Conservation (phyloP, 2,329 filamentous ascomycete species). For the Penicillium fuscoglaucum region DNA sequence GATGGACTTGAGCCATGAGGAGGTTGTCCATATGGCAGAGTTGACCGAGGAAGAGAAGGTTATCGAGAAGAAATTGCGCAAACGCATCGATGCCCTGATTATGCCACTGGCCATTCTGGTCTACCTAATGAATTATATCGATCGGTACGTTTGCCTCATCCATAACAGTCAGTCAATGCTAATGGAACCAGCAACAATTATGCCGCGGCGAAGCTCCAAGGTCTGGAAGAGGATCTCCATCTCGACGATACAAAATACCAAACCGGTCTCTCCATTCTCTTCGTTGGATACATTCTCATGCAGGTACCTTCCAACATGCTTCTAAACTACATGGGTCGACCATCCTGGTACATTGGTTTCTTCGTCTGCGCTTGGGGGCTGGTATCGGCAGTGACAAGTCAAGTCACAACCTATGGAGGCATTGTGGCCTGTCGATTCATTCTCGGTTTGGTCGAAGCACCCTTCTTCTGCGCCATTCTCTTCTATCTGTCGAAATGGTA, state of each 20-base stretch:
- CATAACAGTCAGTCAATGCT: background rate
- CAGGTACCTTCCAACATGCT: constrained; percentile 51
- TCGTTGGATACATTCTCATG: constrained; percentile 49
- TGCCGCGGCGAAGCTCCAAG: constrained; percentile 47
- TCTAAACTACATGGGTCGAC: constrained; percentile 45
- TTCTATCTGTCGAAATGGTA: constrained; percentile 56
- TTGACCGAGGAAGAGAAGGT: constrained; percentile 35
- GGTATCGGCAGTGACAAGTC: constrained; percentile 47
- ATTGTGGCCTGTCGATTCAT: constrained; percentile 50
- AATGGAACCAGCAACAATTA: constrained; percentile 46
- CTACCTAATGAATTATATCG: constrained; percentile 47
- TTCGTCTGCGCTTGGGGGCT: constrained; percentile 50
- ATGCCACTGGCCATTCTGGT: constrained; percentile 45
- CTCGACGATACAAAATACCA: constrained; percentile 41
- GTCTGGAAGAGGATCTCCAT: constrained; percentile 41
- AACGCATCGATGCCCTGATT: constrained; percentile 39
- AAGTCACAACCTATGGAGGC: constrained; percentile 44
- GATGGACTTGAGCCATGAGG: constrained; percentile 23
- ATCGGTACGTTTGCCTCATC: constrained; percentile 31
- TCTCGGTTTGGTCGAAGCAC: constrained; percentile 50
- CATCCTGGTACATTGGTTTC: constrained; percentile 47
- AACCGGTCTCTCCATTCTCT: constrained; percentile 46
- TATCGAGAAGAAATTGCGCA: constrained; percentile 39
- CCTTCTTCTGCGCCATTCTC: constrained; percentile 49
- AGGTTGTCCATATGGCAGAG: constrained; percentile 20